Evolutionary conservation across 805 yeast genomes (phyloP), one percentile per base, ranked within the genome.

Genomic region (Wickerhamiella kazuoi): DNA sequence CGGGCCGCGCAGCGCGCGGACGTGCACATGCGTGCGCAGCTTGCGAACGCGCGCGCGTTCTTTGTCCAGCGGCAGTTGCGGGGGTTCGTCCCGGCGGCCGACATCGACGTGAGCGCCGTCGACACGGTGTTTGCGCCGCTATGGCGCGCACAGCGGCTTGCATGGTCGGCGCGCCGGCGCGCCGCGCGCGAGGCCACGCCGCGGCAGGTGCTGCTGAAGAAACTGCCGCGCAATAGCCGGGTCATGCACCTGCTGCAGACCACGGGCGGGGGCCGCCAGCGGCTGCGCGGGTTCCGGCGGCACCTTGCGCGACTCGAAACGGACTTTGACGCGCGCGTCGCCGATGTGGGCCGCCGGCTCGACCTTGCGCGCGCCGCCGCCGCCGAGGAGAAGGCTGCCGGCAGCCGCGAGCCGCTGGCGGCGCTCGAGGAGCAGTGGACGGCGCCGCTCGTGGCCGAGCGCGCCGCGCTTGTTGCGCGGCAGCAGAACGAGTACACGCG

Each of bases 51-150:
- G 4, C 34, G 42, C 6, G n/a, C 18, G 7, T 6, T 17, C 4
- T 34, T 24, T 16, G 1, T 42, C 2, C 35, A 21, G 18, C n/a
- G 28, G 16, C n/a, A 32, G 26, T 15, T 18, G 21, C n/a, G 26
- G 14, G 33, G 33, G 28, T 4, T 36, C 7, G 15, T 29, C 15
- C 16, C 15, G 15, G 7, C 15, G 6, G 31, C 31, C 18, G 38
- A 24, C 21, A 20, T 20, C 19, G 31, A 35, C 13, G 8, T 6
- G 11, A 31, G 30, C 19, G 41, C 37, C 3, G 36, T 50, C 8
- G 45, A 42, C 26, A 44, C 52, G 13, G 43, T 47, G 2, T 34
- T 50, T 2, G 47, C 46, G 3, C 50, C 51, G 11, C 37, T 21
- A 14, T 37, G 41, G 42, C 14, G 21, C 15, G 20, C 11, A 17